A percentile compares a stretch with the other conserved stretches of the same genome.
phyloP scores from a whole-genome alignment of 257 asterid species.

The Marsdenia floribunda region DNA sequence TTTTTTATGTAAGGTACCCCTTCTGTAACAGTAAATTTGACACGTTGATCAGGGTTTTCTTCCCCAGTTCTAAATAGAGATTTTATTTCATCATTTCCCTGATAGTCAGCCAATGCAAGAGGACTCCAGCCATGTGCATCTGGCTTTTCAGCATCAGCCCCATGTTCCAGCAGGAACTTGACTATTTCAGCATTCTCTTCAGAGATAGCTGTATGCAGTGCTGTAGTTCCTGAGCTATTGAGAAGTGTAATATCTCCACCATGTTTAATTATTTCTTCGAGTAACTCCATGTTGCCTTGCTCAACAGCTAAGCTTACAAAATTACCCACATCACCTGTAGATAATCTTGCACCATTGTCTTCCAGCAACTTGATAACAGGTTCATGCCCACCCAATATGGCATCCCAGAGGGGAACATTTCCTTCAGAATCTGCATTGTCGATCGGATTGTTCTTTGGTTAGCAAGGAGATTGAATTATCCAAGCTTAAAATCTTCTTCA shows the following conservation, averaged over 20 bases:
- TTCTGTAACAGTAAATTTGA: conserved; percentile 11
- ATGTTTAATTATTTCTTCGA: conserved; percentile 39
- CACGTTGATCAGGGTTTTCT: conserved; percentile 12
- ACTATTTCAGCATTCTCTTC: conserved; percentile 58
- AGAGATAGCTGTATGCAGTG: conserved; percentile 62
- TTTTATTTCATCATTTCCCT: conserved; percentile 54
- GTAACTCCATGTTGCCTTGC: conserved; percentile 53
- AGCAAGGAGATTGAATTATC: not conserved
- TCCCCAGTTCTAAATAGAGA: conserved; percentile 34
- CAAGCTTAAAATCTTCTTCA: not conserved
- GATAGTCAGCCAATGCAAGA: conserved; percentile 57
- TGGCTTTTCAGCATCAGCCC: conserved; percentile 51
- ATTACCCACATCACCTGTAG: conserved; percentile 60
- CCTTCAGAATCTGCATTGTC: conserved; percentile 69
- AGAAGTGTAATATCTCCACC: conserved; percentile 59
- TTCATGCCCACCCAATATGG: conserved; percentile 52
- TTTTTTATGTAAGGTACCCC: conserved; percentile 43
- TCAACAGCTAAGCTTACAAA: conserved; percentile 61
- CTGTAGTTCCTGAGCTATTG: conserved; percentile 51
- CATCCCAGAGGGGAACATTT: conserved; percentile 75
- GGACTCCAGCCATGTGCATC: conserved; percentile 70
- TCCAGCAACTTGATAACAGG: conserved; percentile 37
- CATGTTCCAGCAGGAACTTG: conserved; percentile 53
- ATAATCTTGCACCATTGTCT: conserved; percentile 55
- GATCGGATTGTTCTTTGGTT: not conserved